Conservation (phyloP, 2,329 filamentous ascomycete genomes). For the Mollisiaceae sp. region DNA sequence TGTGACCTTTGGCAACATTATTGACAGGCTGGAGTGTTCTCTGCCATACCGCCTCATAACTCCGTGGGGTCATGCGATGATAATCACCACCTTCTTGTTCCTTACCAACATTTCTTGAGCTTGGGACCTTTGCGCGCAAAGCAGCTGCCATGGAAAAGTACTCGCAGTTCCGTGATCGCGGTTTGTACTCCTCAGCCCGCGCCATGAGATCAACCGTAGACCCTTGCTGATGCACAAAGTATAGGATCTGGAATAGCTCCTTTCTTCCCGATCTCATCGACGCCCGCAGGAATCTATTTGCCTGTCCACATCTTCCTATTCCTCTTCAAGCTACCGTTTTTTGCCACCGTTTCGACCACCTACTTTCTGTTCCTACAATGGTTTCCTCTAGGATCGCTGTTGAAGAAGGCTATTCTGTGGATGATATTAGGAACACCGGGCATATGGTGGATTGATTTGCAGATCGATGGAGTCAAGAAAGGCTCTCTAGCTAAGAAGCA, state of each 20-base stretch:
- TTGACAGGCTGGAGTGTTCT: not conserved
- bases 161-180: slow-evolving; percentile 76
- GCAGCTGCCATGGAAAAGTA: slow-evolving; percentile 70
- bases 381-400: slow-evolving; percentile 71
- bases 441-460: slow-evolving; percentile 98
- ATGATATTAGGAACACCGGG: slow-evolving; percentile 84
- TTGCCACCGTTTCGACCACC: slow-evolving; percentile 67
- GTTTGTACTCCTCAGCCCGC: slow-evolving; percentile 47
- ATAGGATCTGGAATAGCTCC: slow-evolving; percentile 93
- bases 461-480: slow-evolving; percentile 94
- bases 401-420: slow-evolving; percentile 88
- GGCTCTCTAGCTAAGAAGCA: slow-evolving; percentile 82
- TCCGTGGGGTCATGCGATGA: slow-evolving; percentile 18
- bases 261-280: slow-evolving; percentile 82
- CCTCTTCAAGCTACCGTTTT: slow-evolving; percentile 77
- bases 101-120: slow-evolving; percentile 1
- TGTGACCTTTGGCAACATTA: not conserved
- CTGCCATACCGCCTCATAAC: not conserved
- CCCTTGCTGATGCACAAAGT: slow-evolving; percentile 34
- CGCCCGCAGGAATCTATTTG: slow-evolving; percentile 64
- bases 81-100: slow-evolving; percentile 7
- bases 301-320: slow-evolving; percentile 76
- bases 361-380: slow-evolving; percentile 86
- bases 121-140: slow-evolving; percentile 14
- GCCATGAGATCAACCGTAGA: slow-evolving; percentile 15